A percentile compares a stretch with the other conserved stretches of the same genome.
Conservation (phyloP, 148 eudicot genomes). For the Arbutus unedo region DNA sequence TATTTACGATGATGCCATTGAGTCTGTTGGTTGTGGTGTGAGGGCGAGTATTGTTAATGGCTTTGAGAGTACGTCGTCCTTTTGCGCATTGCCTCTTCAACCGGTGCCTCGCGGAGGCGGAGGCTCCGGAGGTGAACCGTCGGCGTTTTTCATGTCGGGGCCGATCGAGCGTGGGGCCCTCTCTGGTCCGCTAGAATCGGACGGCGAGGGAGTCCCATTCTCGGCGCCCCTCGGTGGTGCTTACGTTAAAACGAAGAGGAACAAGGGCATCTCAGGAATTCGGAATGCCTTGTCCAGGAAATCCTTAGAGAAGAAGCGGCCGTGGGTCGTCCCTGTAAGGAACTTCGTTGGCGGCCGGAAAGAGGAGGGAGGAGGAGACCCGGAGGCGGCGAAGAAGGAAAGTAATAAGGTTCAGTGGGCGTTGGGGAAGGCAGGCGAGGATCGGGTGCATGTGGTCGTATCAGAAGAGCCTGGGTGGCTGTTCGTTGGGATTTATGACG, state of each 20-base stretch:
- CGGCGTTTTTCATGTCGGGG: slow-evolving; percentile 80
- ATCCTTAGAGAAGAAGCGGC: slow-evolving; percentile 78
- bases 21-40: slow-evolving; percentile 23
- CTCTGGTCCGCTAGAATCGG: slow-evolving; percentile 76
- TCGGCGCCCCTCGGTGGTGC: slow-evolving; percentile 77
- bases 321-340: slow-evolving; percentile 87
- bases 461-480: slow-evolving; percentile 97
- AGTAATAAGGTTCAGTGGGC: slow-evolving; percentile 88
- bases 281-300: slow-evolving; percentile 56
- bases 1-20: slow-evolving; percentile 43
- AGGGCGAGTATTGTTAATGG: slow-evolving; percentile 60
- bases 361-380: slow-evolving; percentile 16
- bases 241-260: slow-evolving; percentile 57
- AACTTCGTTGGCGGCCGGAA: slow-evolving; percentile 42
- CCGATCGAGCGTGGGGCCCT: slow-evolving; percentile 94
- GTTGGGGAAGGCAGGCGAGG: slow-evolving; percentile 95
- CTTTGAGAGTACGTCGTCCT: slow-evolving; percentile 82
- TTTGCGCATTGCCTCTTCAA: slow-evolving; percentile 71
- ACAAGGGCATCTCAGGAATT: slow-evolving; percentile 63
- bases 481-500: slow-evolving; percentile 99
- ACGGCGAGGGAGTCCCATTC: slow-evolving; percentile 50
- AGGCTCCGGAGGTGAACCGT: slow-evolving; percentile 27
- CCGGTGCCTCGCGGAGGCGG: slow-evolving; percentile 45
- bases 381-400: slow-evolving; percentile 25
- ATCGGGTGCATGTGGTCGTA: slow-evolving; percentile 96